These are phyloP conservation scores for Elongisporangium prolatum DNA, from an alignment of 352 stramenopile species.

Conservation along the genomic window DNA sequence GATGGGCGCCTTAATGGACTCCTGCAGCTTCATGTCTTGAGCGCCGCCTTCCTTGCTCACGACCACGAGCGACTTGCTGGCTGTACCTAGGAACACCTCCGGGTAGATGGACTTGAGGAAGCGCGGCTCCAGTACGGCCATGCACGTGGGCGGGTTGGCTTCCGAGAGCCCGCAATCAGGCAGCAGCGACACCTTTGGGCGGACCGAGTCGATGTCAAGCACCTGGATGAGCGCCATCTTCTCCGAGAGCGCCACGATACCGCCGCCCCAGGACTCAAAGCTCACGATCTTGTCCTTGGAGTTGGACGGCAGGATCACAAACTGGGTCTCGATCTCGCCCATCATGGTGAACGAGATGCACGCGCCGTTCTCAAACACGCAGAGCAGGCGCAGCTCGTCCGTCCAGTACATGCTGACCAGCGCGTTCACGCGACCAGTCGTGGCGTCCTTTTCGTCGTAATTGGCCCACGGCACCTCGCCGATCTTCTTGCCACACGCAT, in stretches of 20 bases:
- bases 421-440: slow-evolving; percentile 26
- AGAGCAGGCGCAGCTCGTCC: slow-evolving; percentile 75
- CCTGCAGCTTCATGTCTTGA: slow-evolving; percentile 82
- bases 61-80: slow-evolving; percentile 86
- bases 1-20: slow-evolving; percentile 84
- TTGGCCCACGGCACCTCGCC: slow-evolving; percentile 53
- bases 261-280: slow-evolving; percentile 68
- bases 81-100: slow-evolving; percentile 92
- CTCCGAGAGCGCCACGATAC: slow-evolving; percentile 74
- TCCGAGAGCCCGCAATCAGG: slow-evolving; percentile 71
- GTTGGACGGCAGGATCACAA: slow-evolving; percentile 52
- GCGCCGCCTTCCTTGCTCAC: slow-evolving; percentile 65
- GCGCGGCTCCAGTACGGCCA: slow-evolving; percentile 91
- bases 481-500: slow-evolving; percentile 59
- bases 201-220: slow-evolving; percentile 74
- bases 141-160: slow-evolving; percentile 74
- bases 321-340: slow-evolving; percentile 71
- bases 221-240: slow-evolving; percentile 81
- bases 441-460: slow-evolving; percentile 61
- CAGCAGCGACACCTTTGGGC: slow-evolving; percentile 68
- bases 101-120: slow-evolving; percentile 89
- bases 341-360: slow-evolving; percentile 68
- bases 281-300: slow-evolving; percentile 79
- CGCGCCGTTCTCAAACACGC: slow-evolving; percentile 68
- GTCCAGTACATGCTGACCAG: slow-evolving; percentile 79